These are phyloP conservation scores for Jaenimonas drosophilae DNA, from an alignment of 208 protist species.

Conservation along the genomic window DNA sequence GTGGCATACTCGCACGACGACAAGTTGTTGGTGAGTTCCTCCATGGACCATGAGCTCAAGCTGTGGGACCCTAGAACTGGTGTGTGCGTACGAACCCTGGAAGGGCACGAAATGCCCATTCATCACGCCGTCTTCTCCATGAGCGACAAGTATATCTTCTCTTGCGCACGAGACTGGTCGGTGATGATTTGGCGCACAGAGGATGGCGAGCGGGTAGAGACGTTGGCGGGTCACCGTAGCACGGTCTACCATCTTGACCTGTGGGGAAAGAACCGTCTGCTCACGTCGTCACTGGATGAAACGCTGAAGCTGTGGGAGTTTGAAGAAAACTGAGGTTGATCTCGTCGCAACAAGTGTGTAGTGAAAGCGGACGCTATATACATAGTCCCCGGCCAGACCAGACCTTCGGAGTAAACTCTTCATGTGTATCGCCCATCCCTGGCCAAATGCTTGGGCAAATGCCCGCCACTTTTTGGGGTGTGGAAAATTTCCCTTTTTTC, in stretches of 20 bases:
- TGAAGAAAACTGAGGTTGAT: constrained; percentile 14
- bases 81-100: constrained; percentile 44
- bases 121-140: constrained; percentile 76
- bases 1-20: constrained; percentile 61
- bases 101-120: constrained; percentile 62
- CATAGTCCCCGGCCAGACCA: too few species aligned
- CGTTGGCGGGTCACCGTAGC: constrained; percentile 63
- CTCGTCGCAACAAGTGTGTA: too few species aligned
- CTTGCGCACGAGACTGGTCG: constrained; percentile 70
- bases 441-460: too few species aligned
- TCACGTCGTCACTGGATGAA: constrained; percentile 76
- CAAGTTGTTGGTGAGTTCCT: constrained; percentile 55
- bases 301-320: constrained; percentile 79
- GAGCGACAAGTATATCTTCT: constrained; percentile 78
- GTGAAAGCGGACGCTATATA: too few species aligned
- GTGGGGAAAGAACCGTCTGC: constrained; percentile 39
- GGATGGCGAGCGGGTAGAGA: constrained; percentile 56
- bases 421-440: too few species aligned
- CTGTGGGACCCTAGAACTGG: constrained; percentile 51
- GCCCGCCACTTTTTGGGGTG: too few species aligned
- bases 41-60: constrained; percentile 82
- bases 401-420: too few species aligned
- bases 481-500: too few species aligned
- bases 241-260: constrained; percentile 84
- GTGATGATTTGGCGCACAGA: constrained; percentile 73